Evolutionary conservation across 164 flowering plant genomes (phyloP), one percentile per base, ranked within the genome.

Genomic region (Stephania yunnanensis): DNA sequence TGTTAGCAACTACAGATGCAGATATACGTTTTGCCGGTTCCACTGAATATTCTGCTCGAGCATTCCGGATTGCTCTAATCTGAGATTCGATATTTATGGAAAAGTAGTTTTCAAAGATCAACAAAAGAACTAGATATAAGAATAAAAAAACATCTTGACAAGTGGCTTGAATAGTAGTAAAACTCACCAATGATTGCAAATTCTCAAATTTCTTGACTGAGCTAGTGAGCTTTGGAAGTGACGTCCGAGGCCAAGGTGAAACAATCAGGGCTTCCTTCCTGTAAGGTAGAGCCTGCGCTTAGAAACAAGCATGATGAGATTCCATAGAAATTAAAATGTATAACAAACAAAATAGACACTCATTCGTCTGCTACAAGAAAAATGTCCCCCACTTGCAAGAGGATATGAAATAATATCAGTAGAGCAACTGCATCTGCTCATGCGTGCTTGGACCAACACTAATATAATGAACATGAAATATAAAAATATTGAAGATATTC

Each of bases 11-110:
- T 61, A 95, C 81, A 63, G 92, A 87, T 73, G 97, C 97, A 72
- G 98, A 90, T 72, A 95, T 92, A 71, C 94, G 94, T 77, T 86
- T 91, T 74, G 85, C 95, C 80, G 98, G 97, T 80, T 89, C 97
- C 79, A 92, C 98, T 69, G 93, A 90, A 78, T 95, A 92, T 80
- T 95, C 97, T 75, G 98, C 98, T 74, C 98, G 87, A 64, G 90
- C 97, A 89, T 95, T 95, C 63, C 98, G 86, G 69, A 95, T 85
- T 65, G 97, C 92, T 82, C 88, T 88, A 15, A 89, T 92, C 98
- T 90, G 80, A 45, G 55, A 20, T 63, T 30, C 66, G 72, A 19
- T 55, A 67, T 12, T 36, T 42, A 30, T 30, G 30, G 76, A 68
- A 55, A 45, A 74, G 17, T 46, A 17, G 20, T 52, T 71, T 30